phyloP scores from a whole-genome alignment of 352 stramenopile genomes.

The Pythium biforme region DNA sequence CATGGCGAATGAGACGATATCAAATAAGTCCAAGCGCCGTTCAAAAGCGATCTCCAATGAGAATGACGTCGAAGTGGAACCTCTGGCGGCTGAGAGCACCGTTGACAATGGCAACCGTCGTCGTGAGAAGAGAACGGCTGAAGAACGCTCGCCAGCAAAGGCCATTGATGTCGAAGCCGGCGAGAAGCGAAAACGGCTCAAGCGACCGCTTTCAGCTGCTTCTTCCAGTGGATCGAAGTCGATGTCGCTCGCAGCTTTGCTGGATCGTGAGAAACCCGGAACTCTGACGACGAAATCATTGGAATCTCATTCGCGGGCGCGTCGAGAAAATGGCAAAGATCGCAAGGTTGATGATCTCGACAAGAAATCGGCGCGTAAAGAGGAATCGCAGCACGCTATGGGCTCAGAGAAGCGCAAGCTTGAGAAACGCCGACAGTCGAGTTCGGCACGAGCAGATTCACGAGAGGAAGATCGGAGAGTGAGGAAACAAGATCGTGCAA shows the following conservation, averaged over 20 bases:
- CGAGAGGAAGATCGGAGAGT: neutral
- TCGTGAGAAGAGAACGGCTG: neutral
- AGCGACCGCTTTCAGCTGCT: constrained; percentile 10
- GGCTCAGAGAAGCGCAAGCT: neutral
- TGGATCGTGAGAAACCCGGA: constrained; percentile 3
- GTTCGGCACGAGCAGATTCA: neutral
- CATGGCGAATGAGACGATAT: neutral
- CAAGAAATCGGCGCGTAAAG: neutral
- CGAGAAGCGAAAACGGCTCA: constrained; percentile 14
- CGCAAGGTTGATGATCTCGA: neutral
- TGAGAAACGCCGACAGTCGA: neutral
- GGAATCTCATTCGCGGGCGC: neutral
- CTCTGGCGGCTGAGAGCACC: neutral
- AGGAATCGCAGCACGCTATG: neutral
- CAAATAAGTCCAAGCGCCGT: neutral
- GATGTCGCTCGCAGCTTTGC: neutral
- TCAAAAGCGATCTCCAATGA: constrained; percentile 5
- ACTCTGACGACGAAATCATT: neutral
- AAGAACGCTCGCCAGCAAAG: neutral
- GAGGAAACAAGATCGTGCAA: neutral
- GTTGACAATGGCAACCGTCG: neutral
- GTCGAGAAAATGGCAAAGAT: neutral
- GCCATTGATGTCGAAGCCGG: neutral
- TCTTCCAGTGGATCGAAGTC: constrained; percentile 11
- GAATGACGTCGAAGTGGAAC: constrained; percentile 1